Evolutionary conservation across 2,329 filamentous ascomycete genomes (phyloP).

Genomic region (Botryosphaeria dothidea): DNA sequence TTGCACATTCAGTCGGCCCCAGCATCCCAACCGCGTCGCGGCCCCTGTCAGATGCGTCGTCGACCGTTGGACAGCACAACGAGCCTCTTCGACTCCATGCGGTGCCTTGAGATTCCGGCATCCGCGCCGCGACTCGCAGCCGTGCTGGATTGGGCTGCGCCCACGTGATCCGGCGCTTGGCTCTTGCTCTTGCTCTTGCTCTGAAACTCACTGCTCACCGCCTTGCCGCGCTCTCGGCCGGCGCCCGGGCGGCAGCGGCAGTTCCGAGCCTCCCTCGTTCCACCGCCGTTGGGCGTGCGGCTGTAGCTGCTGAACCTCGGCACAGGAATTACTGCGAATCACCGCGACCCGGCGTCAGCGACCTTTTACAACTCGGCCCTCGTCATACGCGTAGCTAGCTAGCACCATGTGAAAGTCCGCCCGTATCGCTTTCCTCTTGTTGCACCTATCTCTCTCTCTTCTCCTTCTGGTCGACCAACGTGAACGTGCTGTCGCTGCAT

Average conservation of each 20-base stretch:
- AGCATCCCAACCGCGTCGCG: background rate
- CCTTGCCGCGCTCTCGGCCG: background rate
- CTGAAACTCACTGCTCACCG: too few relatives aligned
- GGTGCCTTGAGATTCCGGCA: background rate
- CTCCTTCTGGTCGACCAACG: background rate
- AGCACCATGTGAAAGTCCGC: conserved; percentile 11
- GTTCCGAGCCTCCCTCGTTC: background rate
- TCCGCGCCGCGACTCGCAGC: background rate
- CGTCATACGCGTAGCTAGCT: background rate
- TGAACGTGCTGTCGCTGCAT: background rate
- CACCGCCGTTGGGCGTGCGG: background rate
- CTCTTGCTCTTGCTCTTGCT: too few relatives aligned
- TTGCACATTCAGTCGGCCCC: background rate
- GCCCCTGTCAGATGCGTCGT: background rate
- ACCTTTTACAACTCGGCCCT: background rate
- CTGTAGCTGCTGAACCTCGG: conserved; percentile 16
- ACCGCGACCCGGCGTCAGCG: too few relatives aligned
- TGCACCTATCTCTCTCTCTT: background rate
- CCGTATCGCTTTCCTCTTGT: background rate
- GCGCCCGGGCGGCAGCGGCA: background rate
- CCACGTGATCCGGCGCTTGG: too few relatives aligned
- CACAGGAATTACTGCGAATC: background rate
- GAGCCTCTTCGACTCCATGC: background rate
- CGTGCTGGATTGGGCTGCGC: too few relatives aligned
- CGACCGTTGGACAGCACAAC: background rate